phyloP scores from a whole-genome alignment of 805 yeast genomes.

The Ogataea ganodermae region DNA sequence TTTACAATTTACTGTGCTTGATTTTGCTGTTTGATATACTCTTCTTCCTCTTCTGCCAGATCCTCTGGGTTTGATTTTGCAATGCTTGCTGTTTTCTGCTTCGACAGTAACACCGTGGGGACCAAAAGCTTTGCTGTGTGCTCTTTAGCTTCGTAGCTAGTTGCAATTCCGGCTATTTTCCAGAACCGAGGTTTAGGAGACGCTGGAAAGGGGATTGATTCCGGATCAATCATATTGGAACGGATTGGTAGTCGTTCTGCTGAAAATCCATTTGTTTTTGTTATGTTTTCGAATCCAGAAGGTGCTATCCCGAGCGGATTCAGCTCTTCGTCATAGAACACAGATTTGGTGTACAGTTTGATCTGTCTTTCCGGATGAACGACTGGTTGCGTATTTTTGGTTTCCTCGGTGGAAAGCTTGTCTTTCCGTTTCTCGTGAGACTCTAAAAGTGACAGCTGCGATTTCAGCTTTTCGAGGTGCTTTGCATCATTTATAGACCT shows the following conservation, averaged over 20 bases:
- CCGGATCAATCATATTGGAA: conserved; percentile 10
- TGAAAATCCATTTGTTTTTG: conserved; percentile 34
- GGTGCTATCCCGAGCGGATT: conserved; percentile 64
- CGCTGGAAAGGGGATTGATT: conserved; percentile 36
- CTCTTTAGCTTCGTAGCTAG: conserved; percentile 18
- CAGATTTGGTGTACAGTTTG: conserved; percentile 49
- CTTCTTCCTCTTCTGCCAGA: conserved; percentile 25
- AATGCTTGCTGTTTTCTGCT: background rate
- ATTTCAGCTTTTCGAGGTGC: conserved; percentile 20
- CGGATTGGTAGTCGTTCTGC: background rate
- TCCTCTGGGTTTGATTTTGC: background rate
- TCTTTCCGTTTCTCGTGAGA: conserved; percentile 10
- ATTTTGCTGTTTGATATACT: conserved; percentile 10
- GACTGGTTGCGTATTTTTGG: background rate
- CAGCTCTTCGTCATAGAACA: conserved; percentile 67
- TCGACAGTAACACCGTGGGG: conserved; percentile 23
- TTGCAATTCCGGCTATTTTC: conserved; percentile 33
- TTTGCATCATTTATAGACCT: conserved; percentile 19
- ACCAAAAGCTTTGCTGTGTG: conserved; percentile 16
- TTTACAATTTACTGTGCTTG: background rate
- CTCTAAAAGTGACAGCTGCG: conserved; percentile 22
- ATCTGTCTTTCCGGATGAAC: conserved; percentile 12
- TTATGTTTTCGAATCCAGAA: conserved; percentile 27
- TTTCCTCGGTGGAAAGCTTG: background rate
- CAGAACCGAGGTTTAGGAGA: conserved; percentile 50